These are phyloP conservation scores for Furcasterigmium sp. DNA, from an alignment of 2,329 filamentous ascomycete genomes.

Conservation along the genomic window DNA sequence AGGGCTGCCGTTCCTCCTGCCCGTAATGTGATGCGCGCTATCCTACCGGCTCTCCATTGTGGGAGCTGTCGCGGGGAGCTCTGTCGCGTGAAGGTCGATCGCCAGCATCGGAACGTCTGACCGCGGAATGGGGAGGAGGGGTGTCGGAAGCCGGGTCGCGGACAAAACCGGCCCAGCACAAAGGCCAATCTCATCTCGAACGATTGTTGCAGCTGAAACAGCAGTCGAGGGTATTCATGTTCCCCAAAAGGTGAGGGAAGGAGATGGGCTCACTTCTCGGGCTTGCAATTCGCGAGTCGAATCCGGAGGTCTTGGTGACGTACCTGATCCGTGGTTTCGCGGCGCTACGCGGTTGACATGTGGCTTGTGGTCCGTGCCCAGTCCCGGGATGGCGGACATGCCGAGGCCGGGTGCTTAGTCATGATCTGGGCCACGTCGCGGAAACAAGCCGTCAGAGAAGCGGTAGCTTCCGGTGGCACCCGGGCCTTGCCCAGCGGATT, in stretches of 20 bases:
- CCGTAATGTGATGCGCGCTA: constrained; percentile 25
- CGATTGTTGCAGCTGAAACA: constrained; percentile 6
- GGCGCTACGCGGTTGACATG: no score
- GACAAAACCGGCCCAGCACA: constrained; percentile 36
- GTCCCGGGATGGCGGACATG: no score
- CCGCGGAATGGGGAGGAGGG: constrained; percentile 5
- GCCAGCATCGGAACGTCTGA: constrained; percentile 1
- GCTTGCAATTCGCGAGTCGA: not conserved
- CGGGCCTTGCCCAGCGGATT: no score
- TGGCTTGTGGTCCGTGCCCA: no score
- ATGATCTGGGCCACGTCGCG: not conserved
- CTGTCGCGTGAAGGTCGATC: not conserved
- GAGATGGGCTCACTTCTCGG: not conserved
- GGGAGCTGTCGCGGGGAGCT: not conserved
- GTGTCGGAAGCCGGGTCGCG: constrained; percentile 28
- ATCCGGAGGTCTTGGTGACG: not conserved
- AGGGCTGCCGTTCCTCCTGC: constrained; percentile 37
- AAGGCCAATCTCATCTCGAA: constrained; percentile 41
- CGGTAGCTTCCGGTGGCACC: not conserved
- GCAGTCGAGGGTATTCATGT: constrained; percentile 12
- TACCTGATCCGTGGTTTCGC: no score
- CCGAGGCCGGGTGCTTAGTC: no score
- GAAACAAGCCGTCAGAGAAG: not conserved
- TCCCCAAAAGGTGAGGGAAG: constrained; percentile 3
- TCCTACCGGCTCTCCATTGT: constrained; percentile 5